Percentiles rank a stretch among this genome's conserved stretches.
Evolutionary conservation across 1,139 yeast genomes (phyloP).

Genomic region (Yamadazyma oceani): DNA sequence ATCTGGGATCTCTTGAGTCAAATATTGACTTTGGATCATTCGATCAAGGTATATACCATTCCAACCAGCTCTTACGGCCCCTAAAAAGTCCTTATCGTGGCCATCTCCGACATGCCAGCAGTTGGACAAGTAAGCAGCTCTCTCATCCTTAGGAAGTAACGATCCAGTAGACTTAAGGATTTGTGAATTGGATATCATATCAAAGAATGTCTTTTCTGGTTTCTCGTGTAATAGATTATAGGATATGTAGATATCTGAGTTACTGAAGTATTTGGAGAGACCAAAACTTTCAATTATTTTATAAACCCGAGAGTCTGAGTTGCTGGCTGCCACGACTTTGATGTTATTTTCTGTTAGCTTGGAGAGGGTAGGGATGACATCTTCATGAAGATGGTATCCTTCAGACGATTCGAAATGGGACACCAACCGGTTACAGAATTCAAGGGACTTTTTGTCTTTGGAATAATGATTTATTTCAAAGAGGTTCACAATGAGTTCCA

Average conservation of each 20-base stretch:
- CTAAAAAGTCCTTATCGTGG: conserved; percentile 51
- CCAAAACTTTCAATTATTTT: conserved; percentile 48
- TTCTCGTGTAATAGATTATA: conserved; percentile 55
- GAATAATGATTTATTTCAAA: conserved; percentile 33
- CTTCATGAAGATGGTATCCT: conserved; percentile 56
- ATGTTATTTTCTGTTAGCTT: conserved; percentile 31
- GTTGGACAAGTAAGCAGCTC: conserved; percentile 20
- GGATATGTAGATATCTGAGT: conserved; percentile 44
- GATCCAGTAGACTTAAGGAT: conserved; percentile 4
- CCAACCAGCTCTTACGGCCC: conserved; percentile 58
- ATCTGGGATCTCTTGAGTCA: conserved; percentile 13
- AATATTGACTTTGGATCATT: conserved; percentile 20
- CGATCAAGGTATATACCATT: conserved; percentile 58
- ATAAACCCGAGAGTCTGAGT: conserved; percentile 57
- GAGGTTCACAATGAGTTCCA: conserved; percentile 41
- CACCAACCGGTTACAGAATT: conserved; percentile 41
- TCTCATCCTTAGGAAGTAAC: conserved; percentile 8
- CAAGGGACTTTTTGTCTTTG: conserved; percentile 18
- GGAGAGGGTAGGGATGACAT: conserved; percentile 49
- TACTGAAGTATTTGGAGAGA: conserved; percentile 36
- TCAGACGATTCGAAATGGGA: conserved; percentile 46
- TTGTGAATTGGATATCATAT: conserved; percentile 27
- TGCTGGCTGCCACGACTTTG: conserved; percentile 50
- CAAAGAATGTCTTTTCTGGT: conserved; percentile 51
- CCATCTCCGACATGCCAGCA: conserved; percentile 73